phyloP scores from a whole-genome alignment of 1,139 yeast genomes.

The Debaryomyces coudertii region DNA sequence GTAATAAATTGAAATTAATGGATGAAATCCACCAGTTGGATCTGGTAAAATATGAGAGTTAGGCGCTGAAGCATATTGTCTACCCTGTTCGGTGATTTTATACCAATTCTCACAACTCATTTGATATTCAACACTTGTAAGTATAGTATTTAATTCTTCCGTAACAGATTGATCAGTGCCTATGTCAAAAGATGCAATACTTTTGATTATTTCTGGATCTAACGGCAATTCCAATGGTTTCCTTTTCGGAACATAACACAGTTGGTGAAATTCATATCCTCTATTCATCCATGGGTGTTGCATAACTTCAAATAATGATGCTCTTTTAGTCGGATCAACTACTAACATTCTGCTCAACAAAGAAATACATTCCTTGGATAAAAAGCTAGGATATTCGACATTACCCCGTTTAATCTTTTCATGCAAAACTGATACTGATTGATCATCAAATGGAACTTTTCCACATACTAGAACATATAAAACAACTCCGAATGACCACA shows the following conservation, averaged over 20 bases:
- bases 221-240: constrained; percentile 75
- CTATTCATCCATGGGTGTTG: constrained; percentile 94
- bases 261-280: constrained; percentile 78
- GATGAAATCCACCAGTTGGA: constrained; percentile 91
- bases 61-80: constrained; percentile 45
- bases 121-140: constrained; percentile 70
- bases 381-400: constrained; percentile 86
- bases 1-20: constrained; percentile 82
- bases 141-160: constrained; percentile 57
- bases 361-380: constrained; percentile 83
- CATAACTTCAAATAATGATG: constrained; percentile 75
- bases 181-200: constrained; percentile 80
- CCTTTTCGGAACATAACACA: constrained; percentile 75
- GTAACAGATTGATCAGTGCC: constrained; percentile 66
- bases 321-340: constrained; percentile 83
- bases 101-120: constrained; percentile 70
- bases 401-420: constrained; percentile 91
- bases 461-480: constrained; percentile 94
- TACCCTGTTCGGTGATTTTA: constrained; percentile 43
- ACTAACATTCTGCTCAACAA: constrained; percentile 87
- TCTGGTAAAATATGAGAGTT: constrained; percentile 54
- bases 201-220: constrained; percentile 67
- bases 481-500: constrained; percentile 98
- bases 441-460: constrained; percentile 97
- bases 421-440: constrained; percentile 87